These are phyloP conservation scores for Citrus sp. DNA, from an alignment of 345 rosid species.

Conservation along the genomic window DNA sequence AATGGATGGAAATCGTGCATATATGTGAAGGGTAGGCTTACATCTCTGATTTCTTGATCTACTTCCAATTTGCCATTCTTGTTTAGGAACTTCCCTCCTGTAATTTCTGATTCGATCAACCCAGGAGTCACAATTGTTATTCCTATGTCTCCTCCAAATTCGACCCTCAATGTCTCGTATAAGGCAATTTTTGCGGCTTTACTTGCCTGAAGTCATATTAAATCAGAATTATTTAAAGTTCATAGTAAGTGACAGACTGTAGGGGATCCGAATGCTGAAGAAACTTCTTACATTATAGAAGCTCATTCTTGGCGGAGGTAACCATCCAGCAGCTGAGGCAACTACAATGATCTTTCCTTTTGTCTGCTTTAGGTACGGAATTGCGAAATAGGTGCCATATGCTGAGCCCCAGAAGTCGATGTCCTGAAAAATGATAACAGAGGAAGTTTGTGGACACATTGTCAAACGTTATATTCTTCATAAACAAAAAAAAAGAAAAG, in stretches of 20 bases:
- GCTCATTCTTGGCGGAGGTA: slow-evolving; percentile 39
- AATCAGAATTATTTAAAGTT: background rate
- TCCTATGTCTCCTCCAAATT: slow-evolving; percentile 36
- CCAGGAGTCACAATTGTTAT: slow-evolving; percentile 55
- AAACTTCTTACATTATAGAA: slow-evolving; percentile 37
- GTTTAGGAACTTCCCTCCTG: slow-evolving; percentile 37
- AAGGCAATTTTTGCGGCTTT: slow-evolving; percentile 50
- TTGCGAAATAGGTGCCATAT: slow-evolving; percentile 34
- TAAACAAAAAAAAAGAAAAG: background rate
- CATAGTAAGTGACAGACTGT: background rate
- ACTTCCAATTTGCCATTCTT: slow-evolving; percentile 35
- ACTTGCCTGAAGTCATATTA: slow-evolving; percentile 37
- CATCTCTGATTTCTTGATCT: slow-evolving; percentile 42
- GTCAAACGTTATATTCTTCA: background rate
- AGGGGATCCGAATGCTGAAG: background rate
- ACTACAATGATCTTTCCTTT: slow-evolving; percentile 47
- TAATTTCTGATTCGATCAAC: slow-evolving; percentile 36
- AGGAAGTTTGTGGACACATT: background rate
- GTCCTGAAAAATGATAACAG: slow-evolving; percentile 23
- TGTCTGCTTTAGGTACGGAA: slow-evolving; percentile 35
- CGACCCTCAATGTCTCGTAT: slow-evolving; percentile 40
- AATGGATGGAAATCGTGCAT: background rate
- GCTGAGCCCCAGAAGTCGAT: slow-evolving; percentile 58
- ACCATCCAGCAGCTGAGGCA: slow-evolving; percentile 42
- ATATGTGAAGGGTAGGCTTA: slow-evolving; percentile 15